A percentile compares a stretch with the other conserved stretches of the same genome.
Evolutionary conservation across 176 grass and related monocot genomes (phyloP).

Genomic region (Oryza glaberrima): DNA sequence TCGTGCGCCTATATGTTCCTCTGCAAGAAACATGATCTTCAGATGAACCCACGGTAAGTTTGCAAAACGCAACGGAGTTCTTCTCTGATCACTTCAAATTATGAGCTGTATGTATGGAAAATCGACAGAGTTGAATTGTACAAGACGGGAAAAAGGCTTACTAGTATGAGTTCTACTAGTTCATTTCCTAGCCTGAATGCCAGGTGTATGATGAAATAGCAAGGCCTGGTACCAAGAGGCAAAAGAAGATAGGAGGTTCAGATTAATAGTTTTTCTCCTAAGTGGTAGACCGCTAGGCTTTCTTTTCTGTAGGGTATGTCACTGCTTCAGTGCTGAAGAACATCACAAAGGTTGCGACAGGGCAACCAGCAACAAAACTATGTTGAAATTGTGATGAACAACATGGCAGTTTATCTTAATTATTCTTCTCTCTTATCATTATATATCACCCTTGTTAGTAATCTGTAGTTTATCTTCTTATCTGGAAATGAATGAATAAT

Average conservation of each 20-base stretch:
- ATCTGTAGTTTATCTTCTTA: background rate
- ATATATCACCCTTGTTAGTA: background rate
- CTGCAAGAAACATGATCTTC: slow-evolving; percentile 26
- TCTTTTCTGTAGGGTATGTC: background rate
- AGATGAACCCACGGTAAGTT: background rate
- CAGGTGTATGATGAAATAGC: background rate
- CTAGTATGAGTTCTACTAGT: background rate
- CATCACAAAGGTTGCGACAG: background rate
- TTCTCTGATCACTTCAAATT: background rate
- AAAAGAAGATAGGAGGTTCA: background rate
- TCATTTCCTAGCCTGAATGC: slow-evolving; percentile 6
- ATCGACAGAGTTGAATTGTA: background rate
- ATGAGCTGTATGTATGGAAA: background rate
- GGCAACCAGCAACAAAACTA: background rate
- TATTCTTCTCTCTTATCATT: background rate
- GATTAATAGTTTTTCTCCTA: background rate
- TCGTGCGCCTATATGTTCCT: slow-evolving; percentile 24
- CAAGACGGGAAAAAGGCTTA: background rate
- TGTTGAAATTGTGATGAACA: background rate
- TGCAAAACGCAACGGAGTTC: background rate
- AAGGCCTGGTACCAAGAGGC: background rate
- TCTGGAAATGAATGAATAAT: background rate
- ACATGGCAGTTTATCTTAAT: background rate
- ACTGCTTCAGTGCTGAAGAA: background rate
- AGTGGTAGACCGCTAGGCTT: background rate